Evolutionary conservation across 1,284 basidiomycete genomes (phyloP).

Genomic region (Tilletia indica): DNA sequence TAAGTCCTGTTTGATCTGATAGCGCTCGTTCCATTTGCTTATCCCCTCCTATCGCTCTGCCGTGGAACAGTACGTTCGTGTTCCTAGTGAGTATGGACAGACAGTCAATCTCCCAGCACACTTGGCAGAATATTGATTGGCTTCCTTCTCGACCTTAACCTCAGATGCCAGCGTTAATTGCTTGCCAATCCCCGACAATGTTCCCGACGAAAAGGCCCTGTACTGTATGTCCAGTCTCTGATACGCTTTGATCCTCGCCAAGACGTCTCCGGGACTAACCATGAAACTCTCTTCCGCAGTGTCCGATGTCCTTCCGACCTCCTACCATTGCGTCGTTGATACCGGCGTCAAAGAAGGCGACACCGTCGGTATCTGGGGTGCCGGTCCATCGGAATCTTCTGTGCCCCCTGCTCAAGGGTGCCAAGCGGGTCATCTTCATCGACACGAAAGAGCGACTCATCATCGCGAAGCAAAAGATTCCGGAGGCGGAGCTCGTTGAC

Average conservation of each 20-base stretch:
- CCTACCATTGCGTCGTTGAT: constrained; percentile 72
- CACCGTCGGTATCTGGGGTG: constrained; percentile 67
- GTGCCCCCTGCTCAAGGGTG: neutral
- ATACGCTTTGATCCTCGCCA: no score
- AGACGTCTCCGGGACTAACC: no score
- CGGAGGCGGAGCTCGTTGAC: neutral
- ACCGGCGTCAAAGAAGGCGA: constrained; percentile 69
- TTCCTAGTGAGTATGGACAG: constrained; percentile 29
- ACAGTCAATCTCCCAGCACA: no score
- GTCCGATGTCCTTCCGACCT: constrained; percentile 71
- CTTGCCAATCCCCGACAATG: constrained; percentile 65
- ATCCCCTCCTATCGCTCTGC: no score
- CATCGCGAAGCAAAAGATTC: constrained; percentile 10
- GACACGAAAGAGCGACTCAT: constrained; percentile 9
- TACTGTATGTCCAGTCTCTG: constrained; percentile 54
- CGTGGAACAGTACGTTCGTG: neutral
- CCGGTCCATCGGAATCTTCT: constrained; percentile 17
- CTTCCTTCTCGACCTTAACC: no score
- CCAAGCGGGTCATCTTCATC: constrained; percentile 9
- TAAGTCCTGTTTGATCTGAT: no score
- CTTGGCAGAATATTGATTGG: no score
- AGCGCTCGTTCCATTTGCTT: no score
- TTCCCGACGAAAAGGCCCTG: constrained; percentile 57
- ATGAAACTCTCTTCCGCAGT: constrained; percentile 41
- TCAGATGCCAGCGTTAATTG: constrained; percentile 67